Evolutionary conservation across 1,284 basidiomycete genomes (phyloP).

Genomic region (Bondarzewia mesenterica): DNA sequence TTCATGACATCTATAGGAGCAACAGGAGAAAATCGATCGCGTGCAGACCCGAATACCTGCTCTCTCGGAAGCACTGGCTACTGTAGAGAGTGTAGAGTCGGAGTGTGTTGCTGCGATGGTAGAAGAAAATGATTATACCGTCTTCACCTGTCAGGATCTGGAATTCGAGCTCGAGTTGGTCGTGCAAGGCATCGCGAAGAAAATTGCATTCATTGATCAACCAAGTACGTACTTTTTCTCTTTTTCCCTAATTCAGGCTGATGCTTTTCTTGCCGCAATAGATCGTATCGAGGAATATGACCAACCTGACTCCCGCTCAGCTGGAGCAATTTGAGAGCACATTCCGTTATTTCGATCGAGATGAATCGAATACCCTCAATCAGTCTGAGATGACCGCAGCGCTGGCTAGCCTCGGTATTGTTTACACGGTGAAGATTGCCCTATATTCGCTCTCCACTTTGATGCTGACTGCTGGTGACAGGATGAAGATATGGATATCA

Average conservation of each 20-base stretch:
- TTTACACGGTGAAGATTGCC: slow-evolving; percentile 62
- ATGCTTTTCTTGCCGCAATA: slow-evolving; percentile 5
- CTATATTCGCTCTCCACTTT: background rate
- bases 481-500: slow-evolving; percentile 84
- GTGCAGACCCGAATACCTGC: slow-evolving; percentile 61
- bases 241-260: background rate
- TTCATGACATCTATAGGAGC: slow-evolving; percentile 29
- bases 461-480: slow-evolving; percentile 17
- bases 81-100: slow-evolving; percentile 57
- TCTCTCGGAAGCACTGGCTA: slow-evolving; percentile 46
- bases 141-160: slow-evolving; percentile 86
- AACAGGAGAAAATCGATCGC: slow-evolving; percentile 42
- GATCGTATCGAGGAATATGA: slow-evolving; percentile 87
- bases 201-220: slow-evolving; percentile 95
- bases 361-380: slow-evolving; percentile 83
- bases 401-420: slow-evolving; percentile 89
- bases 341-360: slow-evolving; percentile 95
- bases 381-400: slow-evolving; percentile 88
- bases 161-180: slow-evolving; percentile 86
- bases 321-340: slow-evolving; percentile 96
- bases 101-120: slow-evolving; percentile 88
- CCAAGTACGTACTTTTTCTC: slow-evolving; percentile 47
- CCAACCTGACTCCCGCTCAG: slow-evolving; percentile 91
- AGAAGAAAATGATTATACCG: slow-evolving; percentile 95
- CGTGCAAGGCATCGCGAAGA: slow-evolving; percentile 76